phyloP scores from a whole-genome alignment of 2,329 filamentous ascomycete genomes.

The Sarocladium strictum region DNA sequence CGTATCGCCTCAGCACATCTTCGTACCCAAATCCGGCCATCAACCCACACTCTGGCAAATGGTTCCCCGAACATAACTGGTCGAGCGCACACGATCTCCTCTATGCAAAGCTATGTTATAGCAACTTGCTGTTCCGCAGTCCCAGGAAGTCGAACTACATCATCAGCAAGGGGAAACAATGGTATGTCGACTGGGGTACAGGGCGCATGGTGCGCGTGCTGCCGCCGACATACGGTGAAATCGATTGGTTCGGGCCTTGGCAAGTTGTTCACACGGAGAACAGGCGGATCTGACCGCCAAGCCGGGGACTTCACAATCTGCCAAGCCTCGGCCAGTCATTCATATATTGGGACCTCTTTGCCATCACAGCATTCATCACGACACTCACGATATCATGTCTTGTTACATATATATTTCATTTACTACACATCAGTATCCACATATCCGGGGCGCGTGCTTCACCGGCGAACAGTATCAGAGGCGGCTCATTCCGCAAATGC shows the following conservation, averaged over 20 bases:
- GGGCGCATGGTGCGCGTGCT: constrained; percentile 48
- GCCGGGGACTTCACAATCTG: background rate
- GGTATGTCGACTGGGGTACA: constrained; percentile 54
- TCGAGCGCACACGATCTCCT: constrained; percentile 50
- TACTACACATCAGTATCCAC: background rate
- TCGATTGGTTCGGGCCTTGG: constrained; percentile 43
- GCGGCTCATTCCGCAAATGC: too few species aligned
- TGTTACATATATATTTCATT: background rate
- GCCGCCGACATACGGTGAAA: constrained; percentile 49
- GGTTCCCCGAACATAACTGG: constrained; percentile 50
- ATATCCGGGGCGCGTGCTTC: background rate
- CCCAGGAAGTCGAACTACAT: constrained; percentile 54
- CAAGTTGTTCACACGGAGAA: constrained; percentile 45
- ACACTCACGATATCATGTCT: constrained; percentile 2
- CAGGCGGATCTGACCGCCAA: constrained; percentile 30
- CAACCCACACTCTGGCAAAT: constrained; percentile 47
- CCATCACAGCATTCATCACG: background rate
- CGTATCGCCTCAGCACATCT: constrained; percentile 37
- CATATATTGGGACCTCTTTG: background rate
- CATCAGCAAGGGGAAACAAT: constrained; percentile 50
- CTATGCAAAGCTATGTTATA: constrained; percentile 55
- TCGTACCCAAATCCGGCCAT: constrained; percentile 39
- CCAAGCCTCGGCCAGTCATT: background rate
- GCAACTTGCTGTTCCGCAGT: constrained; percentile 49
- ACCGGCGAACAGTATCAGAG: background rate